phyloP scores from a whole-genome alignment of 805 yeast genomes.

The Kuraishia cidri region DNA sequence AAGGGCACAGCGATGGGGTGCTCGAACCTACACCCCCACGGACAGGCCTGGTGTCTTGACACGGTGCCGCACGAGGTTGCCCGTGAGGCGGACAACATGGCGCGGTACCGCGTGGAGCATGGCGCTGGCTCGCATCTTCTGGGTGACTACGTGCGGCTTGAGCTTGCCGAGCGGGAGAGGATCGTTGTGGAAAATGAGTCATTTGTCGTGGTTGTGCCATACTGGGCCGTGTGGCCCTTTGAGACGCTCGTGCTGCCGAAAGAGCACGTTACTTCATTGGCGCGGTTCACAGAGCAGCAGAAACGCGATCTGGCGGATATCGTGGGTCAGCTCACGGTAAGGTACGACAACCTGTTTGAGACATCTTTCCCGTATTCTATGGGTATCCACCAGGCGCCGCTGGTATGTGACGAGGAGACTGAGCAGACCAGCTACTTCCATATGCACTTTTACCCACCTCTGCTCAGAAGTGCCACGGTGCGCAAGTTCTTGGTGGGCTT shows the following conservation, averaged over 20 bases:
- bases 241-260: constrained; percentile 60
- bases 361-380: constrained; percentile 72
- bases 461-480: constrained; percentile 66
- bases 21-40: constrained; percentile 77
- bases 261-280: constrained; percentile 39
- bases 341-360: constrained; percentile 63
- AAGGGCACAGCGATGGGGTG: constrained; percentile 80
- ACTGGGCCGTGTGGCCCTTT: constrained; percentile 82
- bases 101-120: constrained; percentile 28
- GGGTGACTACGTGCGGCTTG: constrained; percentile 54
- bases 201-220: constrained; percentile 64
- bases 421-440: constrained; percentile 48
- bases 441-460: constrained; percentile 75
- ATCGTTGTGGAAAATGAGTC: constrained; percentile 51
- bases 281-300: constrained; percentile 36
- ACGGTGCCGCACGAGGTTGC: constrained; percentile 59
- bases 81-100: constrained; percentile 44
- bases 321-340: constrained; percentile 42
- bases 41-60: constrained; percentile 73
- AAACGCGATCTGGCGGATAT: constrained; percentile 46
- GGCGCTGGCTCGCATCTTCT: constrained; percentile 42
- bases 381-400: constrained; percentile 76
- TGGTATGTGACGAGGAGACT: constrained; percentile 32
- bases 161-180: constrained; percentile 39
- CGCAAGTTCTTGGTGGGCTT: constrained; percentile 71